Evolutionary conservation across 257 asterid genomes (phyloP), one percentile per base, ranked within the genome.

Genomic region (Forsythia suspensa): DNA sequence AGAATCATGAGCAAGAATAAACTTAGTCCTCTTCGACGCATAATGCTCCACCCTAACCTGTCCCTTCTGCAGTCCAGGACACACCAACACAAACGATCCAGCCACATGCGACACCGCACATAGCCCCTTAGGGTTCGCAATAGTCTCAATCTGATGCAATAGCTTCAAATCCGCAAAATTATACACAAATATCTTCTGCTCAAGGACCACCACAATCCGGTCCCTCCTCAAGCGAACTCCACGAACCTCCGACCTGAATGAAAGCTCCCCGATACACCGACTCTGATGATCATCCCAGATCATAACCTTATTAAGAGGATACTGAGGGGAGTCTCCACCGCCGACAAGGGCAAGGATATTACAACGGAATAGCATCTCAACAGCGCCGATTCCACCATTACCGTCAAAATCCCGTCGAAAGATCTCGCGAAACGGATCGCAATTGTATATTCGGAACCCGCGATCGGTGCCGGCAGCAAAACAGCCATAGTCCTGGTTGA

Each of bases 401-500:
- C 88, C 89, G 24, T 85, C 85, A 40, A 91, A 90, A 72, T 93
- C 96, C 18, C 99, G 95, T 73, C 97, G 98, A 82, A 87, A 92
- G 79, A 91, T 85, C 86, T 95, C 97, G 4, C 94, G 85, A 76
- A 90, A 89, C 29, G 99, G 97, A 74, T 93, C 99, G 73, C 98
- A 93, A 78, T 93, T 90, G 79, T 77, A 93, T 82, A 95, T 87
- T 38, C 97, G 94, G 79, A 95, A 95, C 0, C 98, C 99, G 9
- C 89, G 85, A 73, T 86, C 90, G 75, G 96, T 93, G 6, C 97
- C 98, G 15, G 90, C 84, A 21, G 97, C 91, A 76, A 95, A 95
- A 77, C 95, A 95, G 6, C 95, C 92, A 69, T 92, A 87, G 80
- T 95, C 97, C 84, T 95, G 99, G 83, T 95, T 95, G 90, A 93